Conservation (phyloP, 345 rosid genomes). For the Litchi chinensis region DNA sequence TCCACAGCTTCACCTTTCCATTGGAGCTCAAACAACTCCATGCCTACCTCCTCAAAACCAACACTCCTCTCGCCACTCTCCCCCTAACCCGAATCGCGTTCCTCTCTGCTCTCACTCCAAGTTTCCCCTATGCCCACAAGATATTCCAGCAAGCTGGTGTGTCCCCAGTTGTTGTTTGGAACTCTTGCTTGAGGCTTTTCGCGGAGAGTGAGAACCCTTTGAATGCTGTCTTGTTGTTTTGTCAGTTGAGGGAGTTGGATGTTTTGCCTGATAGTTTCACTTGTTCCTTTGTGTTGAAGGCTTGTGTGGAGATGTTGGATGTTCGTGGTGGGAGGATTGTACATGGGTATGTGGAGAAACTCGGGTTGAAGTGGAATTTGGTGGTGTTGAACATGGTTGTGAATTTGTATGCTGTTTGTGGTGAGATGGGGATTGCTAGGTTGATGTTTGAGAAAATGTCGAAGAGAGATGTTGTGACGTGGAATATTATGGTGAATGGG, state of each 20-base stretch:
- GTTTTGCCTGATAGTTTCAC: conserved; percentile 38
- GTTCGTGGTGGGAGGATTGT: conserved; percentile 20
- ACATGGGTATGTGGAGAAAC: conserved; percentile 40
- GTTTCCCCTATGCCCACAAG: conserved; percentile 30
- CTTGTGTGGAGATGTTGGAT: conserved; percentile 27
- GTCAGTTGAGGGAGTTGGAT: conserved; percentile 25
- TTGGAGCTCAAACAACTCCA: conserved; percentile 46
- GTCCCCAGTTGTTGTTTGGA: conserved; percentile 34
- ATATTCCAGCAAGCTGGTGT: conserved; percentile 16
- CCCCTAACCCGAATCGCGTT: conserved; percentile 33
- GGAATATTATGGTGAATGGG: conserved; percentile 38
- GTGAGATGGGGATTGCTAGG: conserved; percentile 31
- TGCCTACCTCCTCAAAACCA: conserved; percentile 38
- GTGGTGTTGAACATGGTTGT: conserved; percentile 36
- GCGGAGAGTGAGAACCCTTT: conserved; percentile 33
- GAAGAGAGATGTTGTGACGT: conserved; percentile 37
- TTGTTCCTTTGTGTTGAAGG: conserved; percentile 41
- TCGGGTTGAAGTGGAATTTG: conserved; percentile 38
- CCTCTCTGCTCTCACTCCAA: conserved; percentile 30
- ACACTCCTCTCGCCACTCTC: conserved; percentile 27
- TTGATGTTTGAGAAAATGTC: conserved; percentile 49
- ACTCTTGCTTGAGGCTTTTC: conserved; percentile 40
- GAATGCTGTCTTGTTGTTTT: conserved; percentile 32
- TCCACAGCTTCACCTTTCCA: conserved; percentile 42
- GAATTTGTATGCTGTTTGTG: conserved; percentile 32